A percentile compares a stretch with the other conserved stretches of the same genome.
Evolutionary conservation across 352 stramenopile genomes (phyloP).

Genomic region (Phytophthora meadii): DNA sequence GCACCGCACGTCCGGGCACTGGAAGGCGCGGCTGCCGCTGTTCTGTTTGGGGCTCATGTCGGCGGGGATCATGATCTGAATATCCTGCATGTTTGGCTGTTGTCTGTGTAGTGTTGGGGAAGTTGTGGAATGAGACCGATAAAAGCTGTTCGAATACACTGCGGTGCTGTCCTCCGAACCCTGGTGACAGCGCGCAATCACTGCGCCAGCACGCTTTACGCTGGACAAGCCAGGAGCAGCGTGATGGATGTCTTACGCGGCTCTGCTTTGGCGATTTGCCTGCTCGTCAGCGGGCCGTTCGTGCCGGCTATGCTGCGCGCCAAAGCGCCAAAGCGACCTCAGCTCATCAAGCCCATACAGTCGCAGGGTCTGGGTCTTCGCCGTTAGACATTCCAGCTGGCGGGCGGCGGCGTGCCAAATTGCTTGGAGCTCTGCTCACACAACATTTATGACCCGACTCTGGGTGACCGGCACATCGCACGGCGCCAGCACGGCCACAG

Average conservation of each 20-base stretch:
- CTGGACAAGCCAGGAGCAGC: constrained; percentile 31
- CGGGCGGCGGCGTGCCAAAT: constrained; percentile 6
- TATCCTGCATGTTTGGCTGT: constrained; percentile 22
- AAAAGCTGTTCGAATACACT: constrained; percentile 31
- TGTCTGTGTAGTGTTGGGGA: constrained; percentile 17
- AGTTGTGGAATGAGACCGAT: constrained; percentile 32
- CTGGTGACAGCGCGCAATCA: constrained; percentile 20
- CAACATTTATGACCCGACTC: constrained; percentile 24
- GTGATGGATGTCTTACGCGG: constrained; percentile 44
- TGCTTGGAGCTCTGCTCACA: constrained; percentile 21
- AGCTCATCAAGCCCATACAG: constrained; percentile 30
- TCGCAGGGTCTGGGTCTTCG: constrained; percentile 5
- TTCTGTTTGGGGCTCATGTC: constrained; percentile 20
- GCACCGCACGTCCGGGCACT: constrained; percentile 51
- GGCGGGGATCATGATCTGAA: constrained; percentile 21
- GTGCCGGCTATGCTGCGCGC: constrained; percentile 13
- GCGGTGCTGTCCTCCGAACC: constrained; percentile 20
- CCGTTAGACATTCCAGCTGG: constrained; percentile 26
- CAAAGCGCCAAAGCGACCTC: constrained; percentile 17
- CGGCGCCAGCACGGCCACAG: not conserved
- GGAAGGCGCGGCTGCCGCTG: constrained; percentile 43
- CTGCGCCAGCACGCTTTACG: constrained; percentile 13
- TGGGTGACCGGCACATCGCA: constrained; percentile 22
- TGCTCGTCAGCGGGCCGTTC: constrained; percentile 27
- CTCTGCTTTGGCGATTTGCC: constrained; percentile 29